These are phyloP conservation scores for Saturnispora halmiae DNA, from an alignment of 805 yeast species.

Conservation along the genomic window DNA sequence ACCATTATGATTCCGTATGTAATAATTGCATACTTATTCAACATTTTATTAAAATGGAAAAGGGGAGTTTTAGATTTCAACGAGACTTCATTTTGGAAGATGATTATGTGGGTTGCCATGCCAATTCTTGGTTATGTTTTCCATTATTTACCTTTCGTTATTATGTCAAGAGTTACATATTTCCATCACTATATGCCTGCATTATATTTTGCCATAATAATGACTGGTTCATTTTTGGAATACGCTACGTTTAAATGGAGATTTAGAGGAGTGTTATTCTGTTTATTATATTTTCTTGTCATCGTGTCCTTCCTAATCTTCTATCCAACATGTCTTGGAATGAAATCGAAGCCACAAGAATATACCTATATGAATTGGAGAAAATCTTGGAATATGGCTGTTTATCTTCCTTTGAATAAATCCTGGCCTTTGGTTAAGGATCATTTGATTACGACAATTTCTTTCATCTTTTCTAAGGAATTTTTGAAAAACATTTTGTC, in stretches of 20 bases:
- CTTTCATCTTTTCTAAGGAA: neutral
- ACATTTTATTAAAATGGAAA: slow-evolving; percentile 42
- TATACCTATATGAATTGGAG: slow-evolving; percentile 42
- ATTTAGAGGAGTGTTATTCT: slow-evolving; percentile 1
- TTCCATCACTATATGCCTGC: slow-evolving; percentile 85
- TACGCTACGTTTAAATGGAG: slow-evolving; percentile 23
- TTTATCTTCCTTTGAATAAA: slow-evolving; percentile 8
- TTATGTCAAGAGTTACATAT: slow-evolving; percentile 82
- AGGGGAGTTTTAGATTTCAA: slow-evolving; percentile 47
- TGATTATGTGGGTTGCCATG: slow-evolving; percentile 56
- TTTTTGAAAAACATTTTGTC: neutral
- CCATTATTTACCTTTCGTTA: slow-evolving; percentile 64
- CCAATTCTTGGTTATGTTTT: slow-evolving; percentile 79
- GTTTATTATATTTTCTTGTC: slow-evolving; percentile 32
- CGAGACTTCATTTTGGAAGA: slow-evolving; percentile 22
- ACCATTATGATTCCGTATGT: slow-evolving; percentile 5
- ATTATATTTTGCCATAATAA: slow-evolving; percentile 62
- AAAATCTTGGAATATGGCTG: slow-evolving; percentile 32
- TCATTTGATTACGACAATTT: neutral
- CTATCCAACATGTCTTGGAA: slow-evolving; percentile 57
- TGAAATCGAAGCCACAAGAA: slow-evolving; percentile 39
- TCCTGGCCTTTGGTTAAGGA: neutral
- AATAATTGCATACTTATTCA: slow-evolving; percentile 15
- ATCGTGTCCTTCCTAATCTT: slow-evolving; percentile 50
- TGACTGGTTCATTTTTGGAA: slow-evolving; percentile 46